Evolutionary conservation across 768 basidiomycete species (phyloP).

Genomic region (Amanita pallidorosea): DNA sequence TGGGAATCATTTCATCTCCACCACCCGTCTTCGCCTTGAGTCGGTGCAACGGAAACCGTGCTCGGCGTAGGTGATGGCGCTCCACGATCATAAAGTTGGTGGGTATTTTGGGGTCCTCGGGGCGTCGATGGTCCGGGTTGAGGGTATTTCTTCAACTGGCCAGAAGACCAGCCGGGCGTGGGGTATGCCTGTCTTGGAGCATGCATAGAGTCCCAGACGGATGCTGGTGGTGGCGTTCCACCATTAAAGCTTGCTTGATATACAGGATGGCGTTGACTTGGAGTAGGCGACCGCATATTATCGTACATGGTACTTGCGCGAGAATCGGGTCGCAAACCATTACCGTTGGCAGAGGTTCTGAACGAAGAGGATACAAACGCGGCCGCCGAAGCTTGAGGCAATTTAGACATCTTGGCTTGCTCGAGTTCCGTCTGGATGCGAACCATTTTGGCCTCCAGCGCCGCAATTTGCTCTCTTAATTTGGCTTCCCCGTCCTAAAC

Average conservation of each 20-base stretch:
- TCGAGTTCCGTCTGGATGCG: constrained; percentile 51
- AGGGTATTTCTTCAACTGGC: constrained; percentile 20
- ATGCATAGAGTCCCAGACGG: constrained; percentile 69
- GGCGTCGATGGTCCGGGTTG: constrained; percentile 24
- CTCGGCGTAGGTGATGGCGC: constrained; percentile 69
- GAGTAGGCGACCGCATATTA: constrained; percentile 38
- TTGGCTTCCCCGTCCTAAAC: constrained; percentile 60
- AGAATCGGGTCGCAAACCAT: constrained; percentile 61
- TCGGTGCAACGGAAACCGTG: constrained; percentile 60
- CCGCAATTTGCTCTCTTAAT: constrained; percentile 53
- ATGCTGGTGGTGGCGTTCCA: constrained; percentile 39
- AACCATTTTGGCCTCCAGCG: constrained; percentile 48
- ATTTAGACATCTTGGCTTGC: constrained; percentile 26
- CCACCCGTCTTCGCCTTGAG: constrained; percentile 70
- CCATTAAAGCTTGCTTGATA: constrained; percentile 27
- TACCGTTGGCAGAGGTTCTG: constrained; percentile 16
- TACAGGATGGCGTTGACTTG: constrained; percentile 25
- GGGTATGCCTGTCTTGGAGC: constrained; percentile 24
- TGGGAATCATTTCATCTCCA: constrained; percentile 36
- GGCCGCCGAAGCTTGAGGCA: constrained; percentile 5
- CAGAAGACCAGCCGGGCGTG: constrained; percentile 5
- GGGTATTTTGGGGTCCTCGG: constrained; percentile 19
- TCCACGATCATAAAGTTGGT: constrained; percentile 19
- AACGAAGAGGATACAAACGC: constrained; percentile 17
- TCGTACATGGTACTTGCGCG: constrained; percentile 53